Evolutionary conservation across 1,284 basidiomycete genomes (phyloP).

Genomic region (Rhodotorula glutinis): DNA sequence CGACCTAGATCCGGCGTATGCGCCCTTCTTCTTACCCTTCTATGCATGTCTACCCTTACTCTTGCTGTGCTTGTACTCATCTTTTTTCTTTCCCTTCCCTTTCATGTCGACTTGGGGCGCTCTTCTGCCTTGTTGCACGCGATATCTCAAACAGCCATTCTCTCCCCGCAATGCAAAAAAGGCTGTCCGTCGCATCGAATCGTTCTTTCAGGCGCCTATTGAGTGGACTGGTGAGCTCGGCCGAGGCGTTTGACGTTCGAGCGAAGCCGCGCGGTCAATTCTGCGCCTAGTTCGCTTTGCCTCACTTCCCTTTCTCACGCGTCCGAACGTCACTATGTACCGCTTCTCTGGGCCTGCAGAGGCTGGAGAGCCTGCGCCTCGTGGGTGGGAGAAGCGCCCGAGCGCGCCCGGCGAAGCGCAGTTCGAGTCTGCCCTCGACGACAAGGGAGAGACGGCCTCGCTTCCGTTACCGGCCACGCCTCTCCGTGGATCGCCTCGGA

Average conservation of each 20-base stretch:
- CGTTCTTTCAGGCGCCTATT: no score
- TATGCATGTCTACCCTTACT: background rate
- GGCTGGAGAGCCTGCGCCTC: no score
- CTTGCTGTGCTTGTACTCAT: slow-evolving; percentile 7
- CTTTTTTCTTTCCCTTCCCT: background rate
- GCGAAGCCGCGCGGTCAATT: background rate
- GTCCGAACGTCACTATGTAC: background rate
- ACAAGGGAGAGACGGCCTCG: background rate
- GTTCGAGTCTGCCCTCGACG: no score
- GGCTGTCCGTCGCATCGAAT: no score
- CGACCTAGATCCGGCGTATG: background rate
- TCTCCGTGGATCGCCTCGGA: background rate
- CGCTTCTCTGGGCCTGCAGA: background rate
- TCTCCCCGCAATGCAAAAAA: background rate
- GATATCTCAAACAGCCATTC: background rate
- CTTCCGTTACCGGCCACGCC: background rate
- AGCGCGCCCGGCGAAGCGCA: background rate
- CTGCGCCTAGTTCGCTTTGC: background rate
- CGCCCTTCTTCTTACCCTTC: background rate
- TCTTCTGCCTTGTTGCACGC: no score
- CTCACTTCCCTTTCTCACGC: no score
- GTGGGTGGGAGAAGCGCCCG: no score
- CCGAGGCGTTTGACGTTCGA: background rate
- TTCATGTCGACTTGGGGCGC: background rate
- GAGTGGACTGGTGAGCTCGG: no score